These are phyloP conservation scores for Leishmania braziliensis DNA, from an alignment of 208 protist genomes.

Conservation along the genomic window DNA sequence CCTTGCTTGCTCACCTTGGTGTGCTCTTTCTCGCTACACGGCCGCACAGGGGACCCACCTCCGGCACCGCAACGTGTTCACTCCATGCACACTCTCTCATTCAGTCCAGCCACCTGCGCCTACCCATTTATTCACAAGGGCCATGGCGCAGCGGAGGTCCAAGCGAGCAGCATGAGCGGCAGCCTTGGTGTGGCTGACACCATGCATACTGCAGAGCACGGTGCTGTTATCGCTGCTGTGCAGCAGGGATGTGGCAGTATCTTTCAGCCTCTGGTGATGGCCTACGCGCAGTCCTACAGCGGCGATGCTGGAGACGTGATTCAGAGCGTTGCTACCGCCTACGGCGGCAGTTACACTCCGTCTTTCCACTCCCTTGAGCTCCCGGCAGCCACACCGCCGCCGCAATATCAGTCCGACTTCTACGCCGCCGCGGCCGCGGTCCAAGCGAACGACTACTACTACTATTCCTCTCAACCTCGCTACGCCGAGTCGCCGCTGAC, in stretches of 20 bases:
- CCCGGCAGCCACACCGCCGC: neutral
- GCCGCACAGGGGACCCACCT: neutral
- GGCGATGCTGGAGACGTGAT: neutral
- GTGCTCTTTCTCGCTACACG: neutral
- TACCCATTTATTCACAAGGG: constrained; percentile 10
- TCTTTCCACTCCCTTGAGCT: constrained; percentile 15
- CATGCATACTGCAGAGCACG: neutral
- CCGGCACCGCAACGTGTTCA: neutral
- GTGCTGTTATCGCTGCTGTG: neutral
- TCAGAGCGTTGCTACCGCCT: neutral
- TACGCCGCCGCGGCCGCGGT: constrained; percentile 12
- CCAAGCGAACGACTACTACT: constrained; percentile 20
- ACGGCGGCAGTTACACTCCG: neutral
- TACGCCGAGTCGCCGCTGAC: constrained; percentile 26
- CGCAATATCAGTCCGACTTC: constrained; percentile 13
- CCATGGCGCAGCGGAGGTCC: neutral
- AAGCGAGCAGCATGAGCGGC: neutral
- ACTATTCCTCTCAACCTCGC: constrained; percentile 14
- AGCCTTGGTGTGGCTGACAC: neutral
- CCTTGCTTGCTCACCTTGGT: neutral
- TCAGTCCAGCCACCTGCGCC: neutral
- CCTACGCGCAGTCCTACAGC: neutral
- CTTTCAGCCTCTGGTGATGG: neutral
- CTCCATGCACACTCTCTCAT: neutral
- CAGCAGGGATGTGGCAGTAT: neutral